Base-by-base conservation (phyloP, 768 basidiomycete species). In the Dacryopinax primogenitus region DNA sequence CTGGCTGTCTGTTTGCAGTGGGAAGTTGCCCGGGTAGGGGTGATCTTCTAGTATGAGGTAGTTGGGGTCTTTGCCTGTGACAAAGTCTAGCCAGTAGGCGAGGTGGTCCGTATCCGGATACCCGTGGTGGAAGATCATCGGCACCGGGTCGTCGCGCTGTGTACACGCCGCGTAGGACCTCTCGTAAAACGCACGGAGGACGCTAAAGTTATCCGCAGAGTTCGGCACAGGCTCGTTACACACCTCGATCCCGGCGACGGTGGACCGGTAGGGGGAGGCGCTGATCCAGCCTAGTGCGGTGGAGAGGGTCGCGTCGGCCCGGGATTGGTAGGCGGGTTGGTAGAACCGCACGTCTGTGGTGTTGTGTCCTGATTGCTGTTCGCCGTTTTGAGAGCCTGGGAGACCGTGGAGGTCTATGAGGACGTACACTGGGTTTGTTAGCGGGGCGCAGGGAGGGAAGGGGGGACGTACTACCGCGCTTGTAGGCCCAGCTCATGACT, bases 351-450 rank as follows among this genome's bases (percentile, higher is more conserved):
- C 63, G 34, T 67, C 63, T 62, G 66, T 32, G 39, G 66, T 66
- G 62, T 69, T 66, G 36, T 69, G 69, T 18, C 71, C 72, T 16
- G 68, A 68, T 12, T 66, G 63, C 35, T 72, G 67, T 62, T 72
- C 71, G 34, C 72, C 72, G 65, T 73, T 71, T 63, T 73, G 72
- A 9, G 67, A 67, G 13, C 71, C 72, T 26, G 72, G 72, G n/a
- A 71, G 47, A n/a, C 68, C 70, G 66, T 71, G 71, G 64, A 68
- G 65, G 51, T 69, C 67, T 11, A 67, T 51, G 61, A 65, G 39
- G n/a, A 68, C 70, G 61, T 71, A 70, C 64, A 73, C 70, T 65
- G 67, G 6, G 41, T 23, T 18, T 44, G 41, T 44, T 18, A 44
- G 41, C 18, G 41, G 18, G 3, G 4, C 41, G 23, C 4, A 6